Percentiles rank a stretch among this genome's conserved stretches.
Conservation (phyloP, 2,329 filamentous ascomycete genomes). For the Phyllosticta ampelicida region DNA sequence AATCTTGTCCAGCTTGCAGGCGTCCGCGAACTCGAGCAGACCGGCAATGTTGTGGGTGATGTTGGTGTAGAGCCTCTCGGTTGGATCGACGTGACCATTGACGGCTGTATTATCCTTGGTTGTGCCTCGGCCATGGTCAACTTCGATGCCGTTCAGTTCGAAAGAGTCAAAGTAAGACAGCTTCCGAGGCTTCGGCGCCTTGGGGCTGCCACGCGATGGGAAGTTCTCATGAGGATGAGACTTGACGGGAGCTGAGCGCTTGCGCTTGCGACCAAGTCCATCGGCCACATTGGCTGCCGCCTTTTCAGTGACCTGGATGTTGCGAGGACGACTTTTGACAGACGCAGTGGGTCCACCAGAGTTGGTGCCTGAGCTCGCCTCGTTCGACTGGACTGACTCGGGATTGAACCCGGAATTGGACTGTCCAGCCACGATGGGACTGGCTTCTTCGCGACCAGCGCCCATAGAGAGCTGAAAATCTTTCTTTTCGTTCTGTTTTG, state of each 20-base stretch:
- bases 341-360: not conserved
- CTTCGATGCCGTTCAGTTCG: not conserved
- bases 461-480: not conserved
- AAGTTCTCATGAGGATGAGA: not conserved
- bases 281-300: conserved; percentile 1
- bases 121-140: too few relatives aligned
- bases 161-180: not conserved
- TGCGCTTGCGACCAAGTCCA: conserved; percentile 1
- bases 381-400: not conserved
- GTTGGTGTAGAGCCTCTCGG: not conserved
- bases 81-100: not conserved
- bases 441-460: not conserved
- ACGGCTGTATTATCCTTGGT: not conserved
- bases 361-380: not conserved
- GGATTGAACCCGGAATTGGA: not conserved
- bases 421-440: not conserved
- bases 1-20: not conserved
- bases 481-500: not conserved
- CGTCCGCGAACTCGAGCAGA: not conserved
- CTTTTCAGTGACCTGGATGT: conserved; percentile 6
- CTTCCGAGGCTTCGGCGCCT: not conserved
- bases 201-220: not conserved
- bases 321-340: not conserved
- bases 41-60: not conserved
- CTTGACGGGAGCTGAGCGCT: not conserved